Conservation (phyloP, 495 filamentous ascomycete genomes). For the Beverwykella pulmonaria region DNA sequence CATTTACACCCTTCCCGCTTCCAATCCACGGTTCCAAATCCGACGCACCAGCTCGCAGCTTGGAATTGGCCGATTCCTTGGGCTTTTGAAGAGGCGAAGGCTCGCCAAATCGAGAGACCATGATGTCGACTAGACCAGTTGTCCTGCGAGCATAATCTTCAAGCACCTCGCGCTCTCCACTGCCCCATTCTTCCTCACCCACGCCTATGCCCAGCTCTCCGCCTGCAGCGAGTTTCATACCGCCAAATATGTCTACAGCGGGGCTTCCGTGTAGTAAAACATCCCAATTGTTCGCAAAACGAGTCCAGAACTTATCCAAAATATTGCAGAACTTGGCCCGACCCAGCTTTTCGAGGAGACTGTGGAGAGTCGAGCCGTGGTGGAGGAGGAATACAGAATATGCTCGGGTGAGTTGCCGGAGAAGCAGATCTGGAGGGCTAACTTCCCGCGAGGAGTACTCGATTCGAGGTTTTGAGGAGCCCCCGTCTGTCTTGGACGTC, state of each 20-base stretch:
- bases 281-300: slow-evolving; percentile 82
- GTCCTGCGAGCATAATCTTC: slow-evolving; percentile 73
- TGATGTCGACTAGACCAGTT: slow-evolving; percentile 74
- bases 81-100: slow-evolving; percentile 35
- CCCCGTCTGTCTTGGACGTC: slow-evolving; percentile 38
- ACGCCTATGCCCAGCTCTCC: slow-evolving; percentile 93
- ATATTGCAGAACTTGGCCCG: slow-evolving; percentile 62
- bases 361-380: slow-evolving; percentile 69
- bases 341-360: slow-evolving; percentile 65
- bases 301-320: slow-evolving; percentile 80
- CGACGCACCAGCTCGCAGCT: slow-evolving; percentile 1
- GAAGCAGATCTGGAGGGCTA: slow-evolving; percentile 74
- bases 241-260: slow-evolving; percentile 73
- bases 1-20: slow-evolving; percentile 60
- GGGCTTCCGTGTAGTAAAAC: slow-evolving; percentile 89
- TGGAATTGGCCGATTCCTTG: slow-evolving; percentile 6
- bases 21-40: slow-evolving; percentile 65
- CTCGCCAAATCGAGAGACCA: slow-evolving; percentile 84
- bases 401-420: slow-evolving; percentile 79
- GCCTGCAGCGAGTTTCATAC: slow-evolving; percentile 85
- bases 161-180: slow-evolving; percentile 86
- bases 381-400: slow-evolving; percentile 85
- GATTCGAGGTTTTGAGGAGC: slow-evolving; percentile 40
- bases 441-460: slow-evolving; percentile 91
- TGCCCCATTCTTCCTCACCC: slow-evolving; percentile 90